Evolutionary conservation across 345 rosid species (phyloP).

Genomic region (Gossypium raimondii): DNA sequence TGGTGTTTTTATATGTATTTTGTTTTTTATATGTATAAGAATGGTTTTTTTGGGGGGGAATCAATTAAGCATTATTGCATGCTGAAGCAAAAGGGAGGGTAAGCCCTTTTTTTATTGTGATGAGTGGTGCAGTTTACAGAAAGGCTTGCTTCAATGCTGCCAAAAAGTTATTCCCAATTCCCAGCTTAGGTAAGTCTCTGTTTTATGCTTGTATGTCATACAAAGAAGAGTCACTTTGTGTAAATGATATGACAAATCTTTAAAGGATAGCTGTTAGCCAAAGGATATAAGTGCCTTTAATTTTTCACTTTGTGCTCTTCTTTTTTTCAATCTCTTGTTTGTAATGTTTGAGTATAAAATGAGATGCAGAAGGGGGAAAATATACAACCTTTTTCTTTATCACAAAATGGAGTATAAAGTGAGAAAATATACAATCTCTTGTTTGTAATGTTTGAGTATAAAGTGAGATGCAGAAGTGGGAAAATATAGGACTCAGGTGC

Average conservation of each 20-base stretch:
- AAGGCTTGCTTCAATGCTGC: conserved; percentile 79
- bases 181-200: conserved; percentile 73
- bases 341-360: conserved; percentile 8
- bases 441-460: no score
- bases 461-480: no score
- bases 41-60: no score
- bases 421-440: no score
- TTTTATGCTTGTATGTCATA: conserved; percentile 8
- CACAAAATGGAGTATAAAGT: no score
- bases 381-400: not conserved
- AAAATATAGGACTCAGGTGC: no score
- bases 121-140: conserved; percentile 70
- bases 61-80: no score
- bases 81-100: no score
- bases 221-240: not conserved
- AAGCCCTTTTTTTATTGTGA: no score
- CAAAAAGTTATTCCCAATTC: conserved; percentile 79
- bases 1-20: no score
- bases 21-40: no score
- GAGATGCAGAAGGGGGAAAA: not conserved
- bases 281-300: not conserved
- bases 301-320: not conserved
- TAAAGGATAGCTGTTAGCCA: not conserved
- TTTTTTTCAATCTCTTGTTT: conserved; percentile 10
- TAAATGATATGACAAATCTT: not conserved